These are phyloP conservation scores for Chaetomium sp. DNA, from an alignment of 2,329 filamentous ascomycete genomes.

Conservation along the genomic window DNA sequence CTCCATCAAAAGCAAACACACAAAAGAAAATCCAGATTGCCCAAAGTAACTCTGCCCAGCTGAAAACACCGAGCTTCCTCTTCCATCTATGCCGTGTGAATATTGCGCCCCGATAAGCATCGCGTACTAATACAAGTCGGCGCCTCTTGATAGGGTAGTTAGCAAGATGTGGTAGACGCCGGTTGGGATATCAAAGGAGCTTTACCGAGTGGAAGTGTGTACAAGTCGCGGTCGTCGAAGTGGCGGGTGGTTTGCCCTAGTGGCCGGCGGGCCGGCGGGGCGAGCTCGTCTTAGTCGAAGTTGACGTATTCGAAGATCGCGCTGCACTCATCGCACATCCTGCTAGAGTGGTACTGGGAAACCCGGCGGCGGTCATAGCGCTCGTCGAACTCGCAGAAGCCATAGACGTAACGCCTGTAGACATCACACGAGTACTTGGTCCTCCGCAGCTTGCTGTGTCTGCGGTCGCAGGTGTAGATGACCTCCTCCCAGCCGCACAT, in stretches of 20 bases:
- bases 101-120: neutral
- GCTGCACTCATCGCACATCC: constrained; percentile 3
- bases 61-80: neutral
- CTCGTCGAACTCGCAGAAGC: constrained; percentile 12
- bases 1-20: neutral
- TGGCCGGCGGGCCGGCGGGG: neutral
- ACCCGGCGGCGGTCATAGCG: neutral
- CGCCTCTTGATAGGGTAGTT: neutral
- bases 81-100: neutral
- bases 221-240: neutral
- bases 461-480: constrained; percentile 11
- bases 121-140: neutral
- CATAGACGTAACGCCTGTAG: constrained; percentile 17
- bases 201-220: neutral
- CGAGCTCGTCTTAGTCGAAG: neutral
- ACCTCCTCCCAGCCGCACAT: constrained; percentile 25
- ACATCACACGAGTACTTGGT: constrained; percentile 22
- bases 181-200: neutral
- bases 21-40: neutral
- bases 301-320: constrained; percentile 3
- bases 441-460: neutral
- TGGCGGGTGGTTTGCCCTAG: neutral
- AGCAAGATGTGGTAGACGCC: neutral
- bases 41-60: neutral
- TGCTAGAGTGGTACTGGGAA: neutral